Percentiles rank a stretch among this genome's conserved stretches.
Evolutionary conservation across 306 rosid species (phyloP).

Genomic region (Clitoria ternatea): DNA sequence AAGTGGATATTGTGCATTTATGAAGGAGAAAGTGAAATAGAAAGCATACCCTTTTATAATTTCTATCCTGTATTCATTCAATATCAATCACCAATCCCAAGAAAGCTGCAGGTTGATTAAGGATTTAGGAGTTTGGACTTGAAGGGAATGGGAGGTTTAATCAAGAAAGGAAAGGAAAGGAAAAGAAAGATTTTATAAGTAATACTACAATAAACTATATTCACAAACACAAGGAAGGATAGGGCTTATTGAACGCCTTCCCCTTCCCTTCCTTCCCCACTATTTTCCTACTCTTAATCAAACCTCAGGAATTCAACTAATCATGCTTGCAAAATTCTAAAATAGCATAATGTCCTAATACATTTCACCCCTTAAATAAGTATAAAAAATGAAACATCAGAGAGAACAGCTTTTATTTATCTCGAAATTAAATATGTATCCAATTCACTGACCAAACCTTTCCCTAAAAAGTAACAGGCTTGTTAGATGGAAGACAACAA

Average conservation of each 20-base stretch:
- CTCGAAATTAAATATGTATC: background rate
- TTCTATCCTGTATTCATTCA: background rate
- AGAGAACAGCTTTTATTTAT: background rate
- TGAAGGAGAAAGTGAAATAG: too few species aligned
- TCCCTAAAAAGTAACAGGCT: background rate
- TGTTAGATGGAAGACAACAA: background rate
- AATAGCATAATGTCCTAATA: background rate
- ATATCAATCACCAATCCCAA: background rate
- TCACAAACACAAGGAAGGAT: too few species aligned
- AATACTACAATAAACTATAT: too few species aligned
- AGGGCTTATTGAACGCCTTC: too few species aligned
- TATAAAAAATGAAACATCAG: background rate
- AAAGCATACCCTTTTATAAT: background rate
- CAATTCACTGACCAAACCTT: background rate
- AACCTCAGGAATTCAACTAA: background rate
- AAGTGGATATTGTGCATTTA: too few species aligned
- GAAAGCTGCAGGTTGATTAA: background rate
- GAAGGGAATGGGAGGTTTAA: too few species aligned
- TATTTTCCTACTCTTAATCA: too few species aligned
- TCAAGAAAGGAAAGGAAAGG: too few species aligned
- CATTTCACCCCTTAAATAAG: background rate
- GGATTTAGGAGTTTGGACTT: too few species aligned
- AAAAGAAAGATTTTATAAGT: too few species aligned
- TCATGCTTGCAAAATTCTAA: background rate
- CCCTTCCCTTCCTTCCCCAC: too few species aligned